These are phyloP conservation scores for Pestalotiopsis sp. DNA, from an alignment of 2,329 filamentous ascomycete species.

Conservation along the genomic window DNA sequence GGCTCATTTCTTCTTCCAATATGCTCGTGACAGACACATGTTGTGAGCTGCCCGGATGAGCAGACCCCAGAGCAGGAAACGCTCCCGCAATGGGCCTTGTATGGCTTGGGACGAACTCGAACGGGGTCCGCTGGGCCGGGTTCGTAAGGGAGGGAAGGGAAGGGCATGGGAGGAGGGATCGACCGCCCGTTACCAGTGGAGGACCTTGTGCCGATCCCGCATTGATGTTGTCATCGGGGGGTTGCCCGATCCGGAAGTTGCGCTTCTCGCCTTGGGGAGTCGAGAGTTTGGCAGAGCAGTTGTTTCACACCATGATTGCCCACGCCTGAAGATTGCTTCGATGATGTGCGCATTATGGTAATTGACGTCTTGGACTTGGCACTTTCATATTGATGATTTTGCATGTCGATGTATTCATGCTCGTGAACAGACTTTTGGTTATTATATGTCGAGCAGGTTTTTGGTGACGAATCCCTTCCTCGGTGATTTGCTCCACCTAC, in stretches of 20 bases:
- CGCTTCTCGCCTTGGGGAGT: background rate
- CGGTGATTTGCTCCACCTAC: background rate
- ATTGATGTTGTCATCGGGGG: conserved; percentile 12
- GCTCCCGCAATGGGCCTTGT: background rate
- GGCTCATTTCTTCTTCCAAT: background rate
- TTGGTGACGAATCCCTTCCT: background rate
- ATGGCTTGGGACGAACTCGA: background rate
- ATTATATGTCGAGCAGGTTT: background rate
- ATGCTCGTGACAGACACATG: conserved; percentile 12
- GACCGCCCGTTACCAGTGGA: background rate
- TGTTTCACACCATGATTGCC: background rate
- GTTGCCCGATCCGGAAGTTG: conserved; percentile 8
- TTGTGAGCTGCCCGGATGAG: background rate
- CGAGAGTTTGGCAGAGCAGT: background rate
- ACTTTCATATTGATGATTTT: background rate
- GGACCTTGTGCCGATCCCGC: conserved; percentile 3
- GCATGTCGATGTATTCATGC: background rate
- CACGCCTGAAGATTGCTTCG: background rate
- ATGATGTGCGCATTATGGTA: background rate
- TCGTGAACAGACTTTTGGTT: background rate
- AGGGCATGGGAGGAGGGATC: background rate
- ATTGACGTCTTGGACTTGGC: background rate
- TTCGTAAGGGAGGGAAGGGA: background rate
- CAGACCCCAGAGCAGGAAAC: too few relatives aligned
- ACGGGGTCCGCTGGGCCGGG: background rate